Evolutionary conservation across 805 yeast species (phyloP), one percentile per base, ranked within the genome.

Genomic region (Sungouiozyma ichnusensis): DNA sequence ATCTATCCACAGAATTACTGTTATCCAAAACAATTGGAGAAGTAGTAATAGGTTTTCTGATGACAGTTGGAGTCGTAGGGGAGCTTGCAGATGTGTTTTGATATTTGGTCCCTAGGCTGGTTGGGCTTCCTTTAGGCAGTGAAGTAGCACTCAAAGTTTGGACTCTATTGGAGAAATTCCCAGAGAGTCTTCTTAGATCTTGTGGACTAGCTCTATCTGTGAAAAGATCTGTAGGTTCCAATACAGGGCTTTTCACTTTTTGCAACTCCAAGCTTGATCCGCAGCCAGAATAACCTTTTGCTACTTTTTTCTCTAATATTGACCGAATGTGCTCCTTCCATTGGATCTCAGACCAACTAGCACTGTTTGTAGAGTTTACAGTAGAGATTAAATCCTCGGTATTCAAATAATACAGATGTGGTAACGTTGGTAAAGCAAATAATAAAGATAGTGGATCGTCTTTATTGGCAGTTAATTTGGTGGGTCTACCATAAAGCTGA

Each of bases 341-440:
- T 27, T 75, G 76, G n/a, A 67, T 54, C 14, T 68, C 64, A 4
- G 72, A 50, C 90, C 90, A 82, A 47, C 57, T 40, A 66, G 60
- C 35, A 62, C 71, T 36, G 58, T 59, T 27, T 59, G 57, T 17
- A 46, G 55, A 37, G 59, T 52, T 44, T 48, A 61, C 52, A 16
- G 79, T 54, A 46, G 70, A 60, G 20, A 70, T 49, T 29, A 81
- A 51, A 48, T 83, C 92, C 24, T 76, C 73, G 2, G 79, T 72
- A 42, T 77, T 68, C 38, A 83, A 53, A 47, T 79, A 79, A 50
- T 77, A 74, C 27, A 77, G 75, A 44, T 72, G 77, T 3, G 94
- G 94, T 52, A 84, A 67, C 17, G 78, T 74, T 4, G 94, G 94
- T 45, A 83, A 66, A 0, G 81, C 90, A 64, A 81, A 83, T 29